phyloP scores from a whole-genome alignment of 228 moss, liverwort and hornwort genomes.

The Sphagnum magellanicum region DNA sequence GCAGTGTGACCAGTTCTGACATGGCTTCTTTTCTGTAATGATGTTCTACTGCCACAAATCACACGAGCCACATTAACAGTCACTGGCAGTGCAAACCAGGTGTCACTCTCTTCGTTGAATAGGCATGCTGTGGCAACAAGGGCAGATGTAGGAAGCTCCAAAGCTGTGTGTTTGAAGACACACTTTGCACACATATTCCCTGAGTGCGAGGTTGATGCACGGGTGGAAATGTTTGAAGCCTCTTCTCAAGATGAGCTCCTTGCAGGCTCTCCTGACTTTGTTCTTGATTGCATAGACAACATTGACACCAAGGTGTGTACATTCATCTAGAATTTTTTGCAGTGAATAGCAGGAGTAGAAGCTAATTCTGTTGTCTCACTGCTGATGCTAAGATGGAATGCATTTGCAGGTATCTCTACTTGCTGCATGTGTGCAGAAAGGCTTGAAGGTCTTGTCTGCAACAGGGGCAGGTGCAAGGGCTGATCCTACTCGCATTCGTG shows the following conservation, averaged over 20 bases:
- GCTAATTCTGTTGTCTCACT: background rate
- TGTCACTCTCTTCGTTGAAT: constrained; percentile 97
- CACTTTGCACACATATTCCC: constrained; percentile 87
- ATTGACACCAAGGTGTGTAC: constrained; percentile 85
- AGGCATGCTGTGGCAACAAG: constrained; percentile 98
- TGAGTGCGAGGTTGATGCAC: constrained; percentile 87
- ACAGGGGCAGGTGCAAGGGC: constrained; percentile 98
- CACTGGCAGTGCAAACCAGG: constrained; percentile 33
- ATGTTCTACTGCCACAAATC: too few species aligned
- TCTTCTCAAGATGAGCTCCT: constrained; percentile 76
- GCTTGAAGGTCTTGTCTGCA: constrained; percentile 82
- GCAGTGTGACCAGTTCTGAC: too few species aligned
- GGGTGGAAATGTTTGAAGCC: constrained; percentile 80
- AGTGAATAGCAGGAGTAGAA: background rate
- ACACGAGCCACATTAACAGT: background rate
- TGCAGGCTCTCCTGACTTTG: constrained; percentile 86
- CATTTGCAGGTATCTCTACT: constrained; percentile 72
- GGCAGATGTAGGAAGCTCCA: constrained; percentile 89
- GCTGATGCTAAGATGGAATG: background rate
- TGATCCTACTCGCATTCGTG: constrained; percentile 92
- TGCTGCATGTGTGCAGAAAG: constrained; percentile 80
- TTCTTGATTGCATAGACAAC: constrained; percentile 98
- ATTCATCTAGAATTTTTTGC: too few species aligned
- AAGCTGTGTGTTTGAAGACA: constrained; percentile 79
- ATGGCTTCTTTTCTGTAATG: too few species aligned